A percentile compares a stretch with the other conserved stretches of the same genome.
These are phyloP conservation scores for Jimgerdemannia flammicorona DNA, from an alignment of 192 early-diverging fungal species.

Conservation along the genomic window DNA sequence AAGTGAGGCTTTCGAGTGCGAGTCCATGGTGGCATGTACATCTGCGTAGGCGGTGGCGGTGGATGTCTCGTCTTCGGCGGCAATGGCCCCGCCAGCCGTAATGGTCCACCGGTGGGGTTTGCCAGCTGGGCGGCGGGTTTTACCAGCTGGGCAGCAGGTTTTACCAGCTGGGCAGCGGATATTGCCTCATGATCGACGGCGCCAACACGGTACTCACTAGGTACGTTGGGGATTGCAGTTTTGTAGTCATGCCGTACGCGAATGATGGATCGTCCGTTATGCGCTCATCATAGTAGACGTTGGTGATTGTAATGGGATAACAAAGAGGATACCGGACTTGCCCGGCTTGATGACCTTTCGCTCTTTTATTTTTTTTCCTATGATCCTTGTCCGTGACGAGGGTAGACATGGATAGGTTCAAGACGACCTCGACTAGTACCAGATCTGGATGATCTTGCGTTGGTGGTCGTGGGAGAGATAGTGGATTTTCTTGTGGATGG, in stretches of 20 bases:
- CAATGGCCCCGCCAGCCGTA: too few relatives aligned
- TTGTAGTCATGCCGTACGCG: not conserved
- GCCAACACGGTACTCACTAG: not conserved
- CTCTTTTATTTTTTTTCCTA: not conserved
- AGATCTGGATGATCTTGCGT: conserved; percentile 16
- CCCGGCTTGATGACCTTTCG: not conserved
- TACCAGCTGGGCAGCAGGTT: too few relatives aligned
- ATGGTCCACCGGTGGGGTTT: too few relatives aligned
- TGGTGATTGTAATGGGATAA: not conserved
- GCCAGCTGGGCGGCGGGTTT: too few relatives aligned
- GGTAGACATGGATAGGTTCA: conserved; percentile 10
- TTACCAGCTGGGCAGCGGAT: too few relatives aligned
- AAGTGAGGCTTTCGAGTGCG: too few relatives aligned
- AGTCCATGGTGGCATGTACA: not conserved
- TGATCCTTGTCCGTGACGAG: not conserved
- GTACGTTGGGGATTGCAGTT: not conserved
- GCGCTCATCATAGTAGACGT: not conserved
- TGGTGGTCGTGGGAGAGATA: conserved; percentile 9
- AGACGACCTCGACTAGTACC: conserved; percentile 16
- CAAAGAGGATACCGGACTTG: not conserved
- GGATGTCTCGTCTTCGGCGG: not conserved
- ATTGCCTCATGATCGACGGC: not conserved
- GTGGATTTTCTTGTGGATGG: not conserved
- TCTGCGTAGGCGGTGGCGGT: too few relatives aligned
- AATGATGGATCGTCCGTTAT: not conserved